Conservation (phyloP, 306 rosid genomes). For the Cucumis sativus region DNA sequence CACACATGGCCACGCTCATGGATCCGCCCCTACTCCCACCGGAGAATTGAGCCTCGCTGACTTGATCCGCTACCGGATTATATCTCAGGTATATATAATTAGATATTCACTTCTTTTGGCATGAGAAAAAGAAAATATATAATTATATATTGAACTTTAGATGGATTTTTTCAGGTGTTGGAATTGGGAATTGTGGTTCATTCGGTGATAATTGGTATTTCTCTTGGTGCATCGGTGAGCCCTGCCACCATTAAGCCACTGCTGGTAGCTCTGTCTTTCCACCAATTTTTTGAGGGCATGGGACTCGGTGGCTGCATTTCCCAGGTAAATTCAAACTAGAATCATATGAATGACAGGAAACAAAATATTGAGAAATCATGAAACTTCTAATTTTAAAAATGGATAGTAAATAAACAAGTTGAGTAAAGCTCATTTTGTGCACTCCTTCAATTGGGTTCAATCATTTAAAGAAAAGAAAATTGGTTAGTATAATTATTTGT, state of each 20-base stretch:
- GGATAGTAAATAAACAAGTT: no score
- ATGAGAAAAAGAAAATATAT: background rate
- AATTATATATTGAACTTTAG: background rate
- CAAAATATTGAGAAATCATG: no score
- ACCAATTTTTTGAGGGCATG: constrained; percentile 85
- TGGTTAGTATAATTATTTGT: background rate
- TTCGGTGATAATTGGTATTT: constrained; percentile 67
- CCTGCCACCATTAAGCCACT: constrained; percentile 50
- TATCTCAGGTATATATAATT: constrained; percentile 53
- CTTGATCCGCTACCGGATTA: constrained; percentile 46
- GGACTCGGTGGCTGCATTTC: constrained; percentile 90
- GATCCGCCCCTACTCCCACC: constrained; percentile 23
- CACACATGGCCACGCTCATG: constrained; percentile 92
- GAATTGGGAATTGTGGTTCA: constrained; percentile 79
- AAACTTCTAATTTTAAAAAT: no score
- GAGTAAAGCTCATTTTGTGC: no score
- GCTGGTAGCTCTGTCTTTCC: constrained; percentile 61
- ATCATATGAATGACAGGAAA: no score
- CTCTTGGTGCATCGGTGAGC: constrained; percentile 47
- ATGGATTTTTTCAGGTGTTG: constrained; percentile 38
- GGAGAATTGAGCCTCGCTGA: constrained; percentile 22
- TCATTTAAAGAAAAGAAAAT: background rate
- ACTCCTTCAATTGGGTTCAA: background rate
- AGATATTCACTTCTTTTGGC: no score
- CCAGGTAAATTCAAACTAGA: constrained; percentile 29